phyloP scores from a whole-genome alignment of 2,329 filamentous ascomycete genomes.

The Colletotrichum melonis region DNA sequence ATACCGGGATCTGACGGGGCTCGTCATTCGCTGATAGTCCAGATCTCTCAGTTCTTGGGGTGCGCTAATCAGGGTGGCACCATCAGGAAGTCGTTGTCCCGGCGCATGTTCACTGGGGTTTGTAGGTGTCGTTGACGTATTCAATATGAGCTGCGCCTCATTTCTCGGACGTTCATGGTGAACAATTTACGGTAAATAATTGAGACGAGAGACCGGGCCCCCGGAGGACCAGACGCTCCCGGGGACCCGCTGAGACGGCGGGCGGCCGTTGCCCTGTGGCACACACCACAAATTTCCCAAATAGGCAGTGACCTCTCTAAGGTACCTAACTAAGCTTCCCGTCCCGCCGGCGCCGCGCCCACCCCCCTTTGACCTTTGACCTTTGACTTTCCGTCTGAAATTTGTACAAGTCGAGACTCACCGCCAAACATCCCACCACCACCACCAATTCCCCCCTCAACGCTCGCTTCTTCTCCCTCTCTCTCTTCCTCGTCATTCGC shows the following conservation, averaged over 20 bases:
- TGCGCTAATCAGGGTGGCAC: neutral
- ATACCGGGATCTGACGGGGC: neutral
- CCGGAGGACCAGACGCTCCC: neutral
- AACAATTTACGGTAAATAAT: neutral
- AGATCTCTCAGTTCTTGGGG: neutral
- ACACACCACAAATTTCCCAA: constrained; percentile 19
- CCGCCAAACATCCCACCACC: constrained; percentile 25
- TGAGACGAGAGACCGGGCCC: too few species aligned
- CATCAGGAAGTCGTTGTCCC: neutral
- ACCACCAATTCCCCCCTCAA: neutral
- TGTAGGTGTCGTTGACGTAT: neutral
- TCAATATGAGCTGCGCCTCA: neutral
- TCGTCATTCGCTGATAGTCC: neutral
- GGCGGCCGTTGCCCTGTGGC: neutral
- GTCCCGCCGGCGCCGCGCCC: neutral
- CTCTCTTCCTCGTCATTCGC: neutral
- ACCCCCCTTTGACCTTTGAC: neutral
- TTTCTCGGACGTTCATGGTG: neutral
- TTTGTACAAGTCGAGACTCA: constrained; percentile 23
- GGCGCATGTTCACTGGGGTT: neutral
- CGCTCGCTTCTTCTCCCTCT: neutral
- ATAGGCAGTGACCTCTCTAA: constrained; percentile 13
- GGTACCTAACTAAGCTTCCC: neutral
- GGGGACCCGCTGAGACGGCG: constrained; percentile 6
- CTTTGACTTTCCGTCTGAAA: constrained; percentile 6